A percentile compares a stretch with the other conserved stretches of the same genome.
Conservation (phyloP, 331 rosid genomes). For the Malus hybrid region DNA sequence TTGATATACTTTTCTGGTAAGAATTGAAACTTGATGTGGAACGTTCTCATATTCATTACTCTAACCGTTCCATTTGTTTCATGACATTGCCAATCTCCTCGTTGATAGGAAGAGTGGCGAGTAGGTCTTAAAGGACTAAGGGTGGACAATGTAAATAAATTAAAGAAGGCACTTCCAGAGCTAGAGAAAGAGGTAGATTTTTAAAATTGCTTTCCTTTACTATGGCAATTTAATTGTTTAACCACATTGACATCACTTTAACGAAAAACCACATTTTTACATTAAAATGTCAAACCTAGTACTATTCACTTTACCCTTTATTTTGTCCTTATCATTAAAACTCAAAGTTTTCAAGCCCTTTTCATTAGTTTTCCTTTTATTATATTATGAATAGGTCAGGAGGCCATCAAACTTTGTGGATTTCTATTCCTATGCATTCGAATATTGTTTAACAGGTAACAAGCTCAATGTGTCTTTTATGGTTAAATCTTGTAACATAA, state of each 20-base stretch:
- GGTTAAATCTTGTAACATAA: not conserved
- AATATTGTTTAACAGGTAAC: slow-evolving; percentile 91
- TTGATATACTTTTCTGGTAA: not conserved
- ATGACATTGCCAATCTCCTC: slow-evolving; percentile 4
- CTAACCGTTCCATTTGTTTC: not conserved
- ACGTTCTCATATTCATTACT: not conserved
- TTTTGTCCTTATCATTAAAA: too few species aligned
- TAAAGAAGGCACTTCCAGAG: slow-evolving; percentile 88
- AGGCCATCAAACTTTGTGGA: slow-evolving; percentile 78
- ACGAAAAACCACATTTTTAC: too few species aligned
- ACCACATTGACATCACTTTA: not conserved
- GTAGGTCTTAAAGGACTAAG: slow-evolving; percentile 82
- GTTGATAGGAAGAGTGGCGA: slow-evolving; percentile 89
- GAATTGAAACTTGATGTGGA: not conserved
- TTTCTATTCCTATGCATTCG: slow-evolving; percentile 88
- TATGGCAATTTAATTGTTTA: not conserved
- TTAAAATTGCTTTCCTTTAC: not conserved
- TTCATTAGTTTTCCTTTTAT: not conserved
- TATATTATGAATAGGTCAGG: slow-evolving; percentile 51
- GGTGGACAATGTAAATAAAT: slow-evolving; percentile 72
- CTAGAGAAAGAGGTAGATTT: slow-evolving; percentile 81
- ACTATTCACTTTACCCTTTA: too few species aligned
- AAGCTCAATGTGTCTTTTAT: not conserved
- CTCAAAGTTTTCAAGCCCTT: too few species aligned
- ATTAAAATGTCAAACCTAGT: too few species aligned